A percentile compares a stretch with the other conserved stretches of the same genome.
Conservation (phyloP, 306 rosid species). For the Castanea crenata region DNA sequence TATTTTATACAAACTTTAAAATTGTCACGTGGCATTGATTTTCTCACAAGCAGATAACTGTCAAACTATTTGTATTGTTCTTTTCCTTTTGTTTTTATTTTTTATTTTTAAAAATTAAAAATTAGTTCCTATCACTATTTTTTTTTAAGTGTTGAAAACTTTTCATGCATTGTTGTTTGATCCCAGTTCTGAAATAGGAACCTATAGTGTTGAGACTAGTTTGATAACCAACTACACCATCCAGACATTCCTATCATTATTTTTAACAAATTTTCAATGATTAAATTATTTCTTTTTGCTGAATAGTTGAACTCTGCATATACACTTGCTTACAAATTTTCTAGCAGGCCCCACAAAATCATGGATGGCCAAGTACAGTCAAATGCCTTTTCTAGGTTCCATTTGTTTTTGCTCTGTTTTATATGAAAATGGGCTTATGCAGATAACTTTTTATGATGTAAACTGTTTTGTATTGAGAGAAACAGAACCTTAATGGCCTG, state of each 20-base stretch:
- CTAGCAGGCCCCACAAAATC: background rate
- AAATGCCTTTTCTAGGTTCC: background rate
- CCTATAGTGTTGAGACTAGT: too few relatives aligned
- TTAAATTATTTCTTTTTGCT: background rate
- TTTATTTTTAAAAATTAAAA: too few relatives aligned
- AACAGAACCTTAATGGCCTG: background rate
- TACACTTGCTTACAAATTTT: background rate
- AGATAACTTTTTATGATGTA: background rate
- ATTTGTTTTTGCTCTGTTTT: background rate
- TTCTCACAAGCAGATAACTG: background rate
- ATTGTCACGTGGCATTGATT: background rate
- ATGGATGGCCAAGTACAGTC: background rate
- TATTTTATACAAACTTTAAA: constrained; percentile 12
- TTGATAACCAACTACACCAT: too few relatives aligned
- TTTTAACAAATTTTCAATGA: too few relatives aligned
- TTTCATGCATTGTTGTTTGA: too few relatives aligned
- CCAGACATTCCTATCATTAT: too few relatives aligned
- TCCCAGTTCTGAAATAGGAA: too few relatives aligned
- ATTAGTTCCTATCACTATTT: too few relatives aligned
- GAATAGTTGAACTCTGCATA: background rate
- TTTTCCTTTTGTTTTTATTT: background rate
- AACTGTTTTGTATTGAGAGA: background rate
- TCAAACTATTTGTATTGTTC: constrained; percentile 1
- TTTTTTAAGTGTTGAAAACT: too few relatives aligned
- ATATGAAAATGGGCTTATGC: background rate